Evolutionary conservation across 179 eudicot species (phyloP).

Genomic region (Silene vulgaris): DNA sequence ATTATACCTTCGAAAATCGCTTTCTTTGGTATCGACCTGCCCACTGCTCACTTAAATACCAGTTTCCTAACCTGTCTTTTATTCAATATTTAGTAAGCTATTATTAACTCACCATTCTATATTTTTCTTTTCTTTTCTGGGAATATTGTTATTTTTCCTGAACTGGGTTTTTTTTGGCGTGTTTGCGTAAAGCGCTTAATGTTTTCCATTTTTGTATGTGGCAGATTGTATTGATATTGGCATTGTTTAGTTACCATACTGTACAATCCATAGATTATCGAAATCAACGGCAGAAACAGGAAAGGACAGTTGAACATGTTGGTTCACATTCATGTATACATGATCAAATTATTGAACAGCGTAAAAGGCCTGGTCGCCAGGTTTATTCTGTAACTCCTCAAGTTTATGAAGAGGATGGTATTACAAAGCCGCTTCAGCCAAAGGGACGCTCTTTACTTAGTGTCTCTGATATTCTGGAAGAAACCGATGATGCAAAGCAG

Average conservation of each 20-base stretch:
- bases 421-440: slow-evolving; percentile 33
- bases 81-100: not conserved
- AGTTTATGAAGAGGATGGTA: slow-evolving; percentile 53
- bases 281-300: slow-evolving; percentile 33
- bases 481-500: slow-evolving; percentile 45
- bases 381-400: slow-evolving; percentile 89
- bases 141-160: not conserved
- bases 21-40: not conserved
- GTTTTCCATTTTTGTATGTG: slow-evolving; percentile 6
- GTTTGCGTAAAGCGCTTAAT: not conserved
- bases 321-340: slow-evolving; percentile 91
- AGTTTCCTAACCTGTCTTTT: not conserved
- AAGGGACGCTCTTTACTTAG: slow-evolving; percentile 69
- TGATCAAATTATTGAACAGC: slow-evolving; percentile 84
- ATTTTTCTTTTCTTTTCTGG: not conserved
- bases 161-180: not conserved
- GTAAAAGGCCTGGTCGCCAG: slow-evolving; percentile 75
- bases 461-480: slow-evolving; percentile 33
- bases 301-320: slow-evolving; percentile 34
- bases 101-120: not conserved
- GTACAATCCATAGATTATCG: slow-evolving; percentile 40
- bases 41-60: not conserved
- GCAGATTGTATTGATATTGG: slow-evolving; percentile 59
- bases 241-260: slow-evolving; percentile 35
- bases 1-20: not conserved